These are phyloP conservation scores for Aristolochia fimbriata DNA, from an alignment of 164 flowering plant genomes.

Conservation along the genomic window DNA sequence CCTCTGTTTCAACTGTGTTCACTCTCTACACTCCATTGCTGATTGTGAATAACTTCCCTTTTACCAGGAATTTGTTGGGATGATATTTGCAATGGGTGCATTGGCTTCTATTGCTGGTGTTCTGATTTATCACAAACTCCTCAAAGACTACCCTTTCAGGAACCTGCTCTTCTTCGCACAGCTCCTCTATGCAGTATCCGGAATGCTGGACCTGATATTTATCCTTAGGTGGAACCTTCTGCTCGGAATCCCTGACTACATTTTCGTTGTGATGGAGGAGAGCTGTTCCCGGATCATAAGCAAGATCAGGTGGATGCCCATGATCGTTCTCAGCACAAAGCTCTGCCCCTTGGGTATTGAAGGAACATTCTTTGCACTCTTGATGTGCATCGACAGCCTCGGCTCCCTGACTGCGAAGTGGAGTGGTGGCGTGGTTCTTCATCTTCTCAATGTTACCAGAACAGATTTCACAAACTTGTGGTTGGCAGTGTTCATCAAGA, in stretches of 20 bases:
- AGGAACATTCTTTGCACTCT: slow-evolving; percentile 59
- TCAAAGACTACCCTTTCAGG: slow-evolving; percentile 49
- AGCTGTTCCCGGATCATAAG: slow-evolving; percentile 28
- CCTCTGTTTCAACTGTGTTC: neutral
- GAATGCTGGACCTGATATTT: slow-evolving; percentile 60
- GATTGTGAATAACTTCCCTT: neutral
- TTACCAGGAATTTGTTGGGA: slow-evolving; percentile 60
- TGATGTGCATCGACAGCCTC: slow-evolving; percentile 69
- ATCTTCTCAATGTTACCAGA: slow-evolving; percentile 47
- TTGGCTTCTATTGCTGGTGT: slow-evolving; percentile 56
- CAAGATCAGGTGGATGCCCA: slow-evolving; percentile 63
- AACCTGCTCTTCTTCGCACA: slow-evolving; percentile 49
- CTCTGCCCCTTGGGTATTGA: slow-evolving; percentile 33
- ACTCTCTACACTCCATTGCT: no score
- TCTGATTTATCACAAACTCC: slow-evolving; percentile 49
- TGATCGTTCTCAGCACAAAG: slow-evolving; percentile 52
- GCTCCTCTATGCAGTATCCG: slow-evolving; percentile 38
- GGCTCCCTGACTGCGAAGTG: slow-evolving; percentile 46
- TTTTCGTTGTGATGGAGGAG: slow-evolving; percentile 53
- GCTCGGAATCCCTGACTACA: slow-evolving; percentile 52
- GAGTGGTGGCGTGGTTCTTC: slow-evolving; percentile 61
- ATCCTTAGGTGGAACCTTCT: slow-evolving; percentile 49
- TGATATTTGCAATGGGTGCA: slow-evolving; percentile 64
- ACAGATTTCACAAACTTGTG: slow-evolving; percentile 50
- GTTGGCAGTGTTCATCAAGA: slow-evolving; percentile 46